These are phyloP conservation scores for Naumovozyma dairenensis DNA, from an alignment of 805 yeast genomes.

Conservation along the genomic window DNA sequence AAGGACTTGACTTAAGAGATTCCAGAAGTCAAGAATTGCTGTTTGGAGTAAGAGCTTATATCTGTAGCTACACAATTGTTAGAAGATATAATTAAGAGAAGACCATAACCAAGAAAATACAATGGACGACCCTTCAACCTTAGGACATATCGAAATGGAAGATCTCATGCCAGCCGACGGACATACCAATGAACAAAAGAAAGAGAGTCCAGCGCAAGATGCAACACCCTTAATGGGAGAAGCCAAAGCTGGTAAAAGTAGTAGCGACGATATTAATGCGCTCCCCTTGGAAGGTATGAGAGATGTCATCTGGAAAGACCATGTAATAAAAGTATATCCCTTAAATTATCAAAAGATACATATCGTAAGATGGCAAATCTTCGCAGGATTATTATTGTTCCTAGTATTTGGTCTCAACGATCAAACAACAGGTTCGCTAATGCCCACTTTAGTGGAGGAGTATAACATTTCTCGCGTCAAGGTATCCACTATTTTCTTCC, in stretches of 20 bases:
- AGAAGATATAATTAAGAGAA: too few relatives aligned
- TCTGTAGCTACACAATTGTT: too few relatives aligned
- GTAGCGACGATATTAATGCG: too few relatives aligned
- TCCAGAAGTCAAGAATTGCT: too few relatives aligned
- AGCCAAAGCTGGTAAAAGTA: too few relatives aligned
- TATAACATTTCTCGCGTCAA: conserved; percentile 19
- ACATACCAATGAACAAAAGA: background rate
- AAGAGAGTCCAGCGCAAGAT: background rate
- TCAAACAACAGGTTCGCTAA: conserved; percentile 27
- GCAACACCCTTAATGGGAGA: too few relatives aligned
- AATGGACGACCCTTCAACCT: too few relatives aligned
- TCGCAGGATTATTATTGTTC: conserved; percentile 23
- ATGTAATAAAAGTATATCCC: conserved; percentile 18
- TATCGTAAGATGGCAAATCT: conserved; percentile 23
- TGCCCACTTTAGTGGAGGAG: conserved; percentile 23
- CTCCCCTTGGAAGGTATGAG: too few relatives aligned
- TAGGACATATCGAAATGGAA: background rate
- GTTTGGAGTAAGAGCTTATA: too few relatives aligned
- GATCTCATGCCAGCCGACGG: background rate
- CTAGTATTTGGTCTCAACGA: conserved; percentile 28
- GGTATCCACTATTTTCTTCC: conserved; percentile 25
- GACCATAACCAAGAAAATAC: too few relatives aligned
- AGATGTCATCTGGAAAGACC: conserved; percentile 22
- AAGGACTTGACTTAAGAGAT: too few relatives aligned
- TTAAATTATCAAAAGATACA: conserved; percentile 19